Percentiles rank a stretch among this genome's conserved stretches.
These are phyloP conservation scores for Zymoseptoria tritici DNA, from an alignment of 2,329 filamentous ascomycete species.

Conservation along the genomic window DNA sequence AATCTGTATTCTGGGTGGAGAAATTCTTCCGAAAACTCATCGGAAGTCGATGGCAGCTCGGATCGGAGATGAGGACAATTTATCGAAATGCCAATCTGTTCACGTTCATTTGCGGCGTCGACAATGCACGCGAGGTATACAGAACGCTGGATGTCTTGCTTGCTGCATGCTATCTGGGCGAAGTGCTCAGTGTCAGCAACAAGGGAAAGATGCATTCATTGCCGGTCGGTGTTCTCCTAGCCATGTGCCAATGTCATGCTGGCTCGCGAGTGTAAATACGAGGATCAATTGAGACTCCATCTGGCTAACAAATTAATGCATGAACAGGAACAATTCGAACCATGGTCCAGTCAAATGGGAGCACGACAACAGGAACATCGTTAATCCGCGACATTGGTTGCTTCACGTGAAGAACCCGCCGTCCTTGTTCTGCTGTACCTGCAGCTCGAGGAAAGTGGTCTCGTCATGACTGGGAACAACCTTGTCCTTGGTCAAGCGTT, in stretches of 20 bases:
- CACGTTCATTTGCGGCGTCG: not conserved
- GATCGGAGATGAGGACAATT: not conserved
- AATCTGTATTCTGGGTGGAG: conserved; percentile 5
- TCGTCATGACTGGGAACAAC: conserved; percentile 33
- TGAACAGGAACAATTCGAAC: no score
- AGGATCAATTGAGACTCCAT: not conserved
- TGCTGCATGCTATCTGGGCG: not conserved
- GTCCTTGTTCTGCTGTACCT: conserved; percentile 10
- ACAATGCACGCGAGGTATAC: not conserved
- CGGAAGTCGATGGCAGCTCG: conserved; percentile 1
- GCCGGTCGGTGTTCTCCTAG: not conserved
- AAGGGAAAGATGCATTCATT: not conserved
- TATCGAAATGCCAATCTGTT: not conserved
- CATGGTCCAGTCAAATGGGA: no score
- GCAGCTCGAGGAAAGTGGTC: conserved; percentile 22
- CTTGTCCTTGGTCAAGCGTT: conserved; percentile 24
- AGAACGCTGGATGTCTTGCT: not conserved
- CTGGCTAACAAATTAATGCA: no score
- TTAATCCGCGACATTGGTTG: not conserved
- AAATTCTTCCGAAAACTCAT: conserved; percentile 1
- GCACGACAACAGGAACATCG: not conserved
- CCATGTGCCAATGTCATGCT: not conserved
- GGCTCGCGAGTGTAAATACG: not conserved
- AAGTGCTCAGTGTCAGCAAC: not conserved
- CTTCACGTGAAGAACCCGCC: conserved; percentile 16